Base-by-base conservation (phyloP, 352 stramenopile genomes). In the Pelagophyceae sp. region DNA sequence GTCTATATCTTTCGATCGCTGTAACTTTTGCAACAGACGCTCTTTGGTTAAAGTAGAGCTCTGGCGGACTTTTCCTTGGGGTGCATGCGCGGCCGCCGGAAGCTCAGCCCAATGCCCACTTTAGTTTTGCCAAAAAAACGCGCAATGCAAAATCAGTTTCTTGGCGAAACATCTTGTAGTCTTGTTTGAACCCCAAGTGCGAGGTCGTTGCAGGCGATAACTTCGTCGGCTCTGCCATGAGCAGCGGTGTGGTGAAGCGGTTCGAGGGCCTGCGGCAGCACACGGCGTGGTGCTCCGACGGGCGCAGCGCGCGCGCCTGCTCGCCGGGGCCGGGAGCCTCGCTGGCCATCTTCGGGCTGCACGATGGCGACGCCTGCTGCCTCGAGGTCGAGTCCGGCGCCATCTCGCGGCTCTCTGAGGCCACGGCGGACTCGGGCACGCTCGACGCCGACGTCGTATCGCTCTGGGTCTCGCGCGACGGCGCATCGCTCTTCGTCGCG, bases 401-500 rank as follows among this genome's bases (percentile, higher is more conserved):
- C 11, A 29, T 76, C 27, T n/a, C 29, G 70, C 11, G 11, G 37
- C 70, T 67, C 27, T 11, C 6, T 31, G 50, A 76, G 27, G 11
- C 32, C 29, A 29, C 29, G 15, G 25, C 37, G 65, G 40, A 2
- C 15, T 11, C 23, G 19, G 45, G 15, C 19, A 64, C 6, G 3
- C 45, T n/a, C 29, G 40, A 75, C 38, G 64, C 75, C 23, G 45
- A 50, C 51, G 61, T 80, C 32, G 25, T 40, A 0, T 33, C 37
- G 23, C 50, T 81, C 40, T 71, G 50, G 32, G 6, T 50, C 27
- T 38, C 37, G 72, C 51, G 38, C 45, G 37, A 45, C 58, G 32
- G 50, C 25, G 2, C 17, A 11, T n/a, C 77, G 67, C 60, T 81
- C 32, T 27, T 80, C n/a, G 51, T 35, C 2, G 60, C 75, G 31